Conservation (phyloP, 2,329 filamentous ascomycete genomes). For the Knufia fluminis region DNA sequence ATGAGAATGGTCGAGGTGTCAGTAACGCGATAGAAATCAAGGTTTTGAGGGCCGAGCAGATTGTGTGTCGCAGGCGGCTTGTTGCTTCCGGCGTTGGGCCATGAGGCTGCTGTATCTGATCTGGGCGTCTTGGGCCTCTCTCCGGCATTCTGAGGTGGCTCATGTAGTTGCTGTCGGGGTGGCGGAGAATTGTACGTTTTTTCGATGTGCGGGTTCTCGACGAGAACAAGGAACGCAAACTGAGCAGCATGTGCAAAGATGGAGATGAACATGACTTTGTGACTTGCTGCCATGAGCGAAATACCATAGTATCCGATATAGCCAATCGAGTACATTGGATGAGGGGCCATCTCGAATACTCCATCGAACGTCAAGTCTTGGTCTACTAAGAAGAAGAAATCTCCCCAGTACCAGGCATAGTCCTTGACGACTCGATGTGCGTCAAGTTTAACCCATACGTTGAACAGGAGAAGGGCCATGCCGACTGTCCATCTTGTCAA, state of each 20-base stretch:
- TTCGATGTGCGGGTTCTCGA: conserved; percentile 97
- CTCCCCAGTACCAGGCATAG: conserved; percentile 99
- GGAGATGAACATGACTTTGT: conserved; percentile 93
- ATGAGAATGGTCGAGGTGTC: conserved; percentile 74
- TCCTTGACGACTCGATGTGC: conserved; percentile 97
- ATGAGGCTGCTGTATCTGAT: neutral
- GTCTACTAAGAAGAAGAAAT: conserved; percentile 98
- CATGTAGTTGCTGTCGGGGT: conserved; percentile 40
- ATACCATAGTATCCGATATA: conserved; percentile 98
- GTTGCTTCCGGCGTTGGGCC: conserved; percentile 16
- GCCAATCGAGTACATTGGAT: conserved; percentile 97
- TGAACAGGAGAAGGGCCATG: conserved; percentile 75
- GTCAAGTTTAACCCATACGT: conserved; percentile 96
- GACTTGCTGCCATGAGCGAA: conserved; percentile 95
- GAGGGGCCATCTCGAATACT: conserved; percentile 97
- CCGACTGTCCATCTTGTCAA: conserved; percentile 69
- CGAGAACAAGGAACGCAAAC: conserved; percentile 80
- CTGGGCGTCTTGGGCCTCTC: neutral
- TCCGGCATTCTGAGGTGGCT: conserved; percentile 26
- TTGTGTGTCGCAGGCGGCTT: conserved; percentile 67
- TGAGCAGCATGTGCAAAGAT: conserved; percentile 90
- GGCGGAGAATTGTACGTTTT: conserved; percentile 91
- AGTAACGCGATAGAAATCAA: conserved; percentile 80
- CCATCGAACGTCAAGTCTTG: conserved; percentile 97
- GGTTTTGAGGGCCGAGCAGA: conserved; percentile 69